A percentile compares a stretch with the other conserved stretches of the same genome.
phyloP scores from a whole-genome alignment of 169 alveolate species.

The Plasmodium sp. region DNA sequence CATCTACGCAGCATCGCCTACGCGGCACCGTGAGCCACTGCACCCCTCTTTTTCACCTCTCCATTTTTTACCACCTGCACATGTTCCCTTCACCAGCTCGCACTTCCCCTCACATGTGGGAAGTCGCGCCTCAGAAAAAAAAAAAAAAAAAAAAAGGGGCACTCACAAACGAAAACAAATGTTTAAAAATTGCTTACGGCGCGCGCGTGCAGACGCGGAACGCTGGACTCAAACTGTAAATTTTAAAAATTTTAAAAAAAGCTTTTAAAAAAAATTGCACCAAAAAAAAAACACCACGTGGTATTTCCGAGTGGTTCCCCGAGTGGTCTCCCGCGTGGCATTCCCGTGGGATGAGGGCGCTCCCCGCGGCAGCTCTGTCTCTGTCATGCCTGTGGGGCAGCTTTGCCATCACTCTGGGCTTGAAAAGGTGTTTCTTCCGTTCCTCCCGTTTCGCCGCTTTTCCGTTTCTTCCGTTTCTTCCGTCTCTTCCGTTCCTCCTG shows the following conservation, averaged over 20 bases:
- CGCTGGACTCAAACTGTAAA: background rate
- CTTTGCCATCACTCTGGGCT: background rate
- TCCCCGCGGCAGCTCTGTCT: background rate
- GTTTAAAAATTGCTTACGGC: background rate
- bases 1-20: background rate
- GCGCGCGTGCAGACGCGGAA: background rate
- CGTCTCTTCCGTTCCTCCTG: too few species aligned
- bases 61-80: background rate
- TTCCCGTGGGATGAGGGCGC: background rate
- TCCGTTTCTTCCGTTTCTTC: too few species aligned
- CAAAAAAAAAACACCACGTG: background rate
- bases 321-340: background rate
- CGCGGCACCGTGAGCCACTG: background rate
- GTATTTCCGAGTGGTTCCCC: too few species aligned
- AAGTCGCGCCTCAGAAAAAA: too few species aligned
- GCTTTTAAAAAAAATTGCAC: background rate
- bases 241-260: background rate
- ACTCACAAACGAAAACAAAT: background rate
- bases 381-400: background rate
- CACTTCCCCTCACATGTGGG: too few species aligned
- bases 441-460: too few species aligned
- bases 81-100: background rate
- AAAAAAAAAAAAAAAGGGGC: background rate
- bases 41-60: background rate
- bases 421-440: background rate